Evolutionary conservation across 1,284 basidiomycete genomes (phyloP).

Genomic region (Singerocomus inundabilis): DNA sequence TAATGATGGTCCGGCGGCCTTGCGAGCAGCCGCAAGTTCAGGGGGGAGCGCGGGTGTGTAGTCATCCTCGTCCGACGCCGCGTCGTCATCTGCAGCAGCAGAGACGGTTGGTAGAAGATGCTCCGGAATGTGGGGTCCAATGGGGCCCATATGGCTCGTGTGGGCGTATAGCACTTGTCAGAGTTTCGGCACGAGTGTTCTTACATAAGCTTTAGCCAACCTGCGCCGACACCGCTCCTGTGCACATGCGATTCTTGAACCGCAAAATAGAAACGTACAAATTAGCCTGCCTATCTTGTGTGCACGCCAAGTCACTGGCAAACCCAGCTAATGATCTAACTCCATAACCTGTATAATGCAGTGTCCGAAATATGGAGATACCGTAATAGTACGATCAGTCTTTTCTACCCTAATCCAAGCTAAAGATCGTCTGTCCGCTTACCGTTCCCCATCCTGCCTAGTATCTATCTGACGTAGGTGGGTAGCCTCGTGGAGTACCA

Average conservation of each 20-base stretch:
- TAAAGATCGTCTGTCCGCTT: slow-evolving; percentile 6
- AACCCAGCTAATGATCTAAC: slow-evolving; percentile 4
- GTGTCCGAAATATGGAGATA: slow-evolving; percentile 22
- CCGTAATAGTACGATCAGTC: slow-evolving; percentile 15
- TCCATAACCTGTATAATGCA: slow-evolving; percentile 18
- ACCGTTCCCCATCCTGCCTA: slow-evolving; percentile 11
- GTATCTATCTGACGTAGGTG: slow-evolving; percentile 31
- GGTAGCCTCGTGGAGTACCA: slow-evolving; percentile 31
- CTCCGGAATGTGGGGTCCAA: slow-evolving; percentile 47
- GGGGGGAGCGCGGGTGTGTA: slow-evolving; percentile 67
- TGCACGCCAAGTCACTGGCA: too few species aligned
- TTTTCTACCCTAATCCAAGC: slow-evolving; percentile 10
- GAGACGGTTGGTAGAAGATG: slow-evolving; percentile 19
- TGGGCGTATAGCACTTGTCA: too few species aligned
- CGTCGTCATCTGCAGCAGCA: slow-evolving; percentile 29
- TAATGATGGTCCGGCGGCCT: slow-evolving; percentile 15
- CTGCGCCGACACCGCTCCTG: too few species aligned
- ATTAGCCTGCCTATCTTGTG: neutral
- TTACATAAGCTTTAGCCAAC: too few species aligned
- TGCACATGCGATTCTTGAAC: too few species aligned
- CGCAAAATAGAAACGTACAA: too few species aligned
- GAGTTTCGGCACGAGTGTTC: neutral
- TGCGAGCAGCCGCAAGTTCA: slow-evolving; percentile 45
- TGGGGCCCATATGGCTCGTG: slow-evolving; percentile 49
- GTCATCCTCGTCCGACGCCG: slow-evolving; percentile 56